A percentile compares a stretch with the other conserved stretches of the same genome.
These are phyloP conservation scores for Mitragyna speciosa DNA, from an alignment of 257 asterid genomes.

Conservation along the genomic window DNA sequence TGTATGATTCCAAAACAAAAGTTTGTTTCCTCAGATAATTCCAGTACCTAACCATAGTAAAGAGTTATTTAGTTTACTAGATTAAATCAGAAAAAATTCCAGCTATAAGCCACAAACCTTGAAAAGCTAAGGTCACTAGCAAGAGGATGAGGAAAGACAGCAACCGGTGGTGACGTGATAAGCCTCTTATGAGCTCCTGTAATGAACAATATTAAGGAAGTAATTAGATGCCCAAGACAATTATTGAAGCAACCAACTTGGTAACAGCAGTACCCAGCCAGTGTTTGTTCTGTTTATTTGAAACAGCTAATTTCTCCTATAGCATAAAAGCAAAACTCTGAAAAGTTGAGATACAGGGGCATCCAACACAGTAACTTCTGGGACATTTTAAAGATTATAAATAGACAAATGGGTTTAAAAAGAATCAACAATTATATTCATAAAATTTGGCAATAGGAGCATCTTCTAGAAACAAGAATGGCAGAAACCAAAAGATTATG, in stretches of 20 bases:
- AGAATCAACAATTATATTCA: neutral
- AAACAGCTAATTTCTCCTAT: neutral
- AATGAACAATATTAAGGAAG: conserved; percentile 25
- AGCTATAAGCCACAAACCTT: conserved; percentile 51
- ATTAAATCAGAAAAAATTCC: conserved; percentile 21
- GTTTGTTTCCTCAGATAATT: conserved; percentile 98
- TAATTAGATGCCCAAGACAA: neutral
- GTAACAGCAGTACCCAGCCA: neutral
- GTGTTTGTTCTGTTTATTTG: neutral
- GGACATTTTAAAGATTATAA: neutral
- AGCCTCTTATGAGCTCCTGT: conserved; percentile 90
- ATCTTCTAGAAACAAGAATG: neutral
- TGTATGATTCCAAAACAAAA: conserved; percentile 90
- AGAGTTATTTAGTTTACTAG: conserved; percentile 16
- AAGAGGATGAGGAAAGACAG: conserved; percentile 98
- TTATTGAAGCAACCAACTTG: neutral
- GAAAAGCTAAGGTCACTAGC: conserved; percentile 93
- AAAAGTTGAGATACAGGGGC: neutral
- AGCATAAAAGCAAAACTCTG: neutral
- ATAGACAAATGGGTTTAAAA: neutral
- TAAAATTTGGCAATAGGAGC: neutral
- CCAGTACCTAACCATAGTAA: conserved; percentile 71
- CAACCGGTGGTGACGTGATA: conserved; percentile 93
- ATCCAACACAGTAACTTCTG: conserved; percentile 1
- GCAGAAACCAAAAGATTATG: neutral